Evolutionary conservation across 768 basidiomycete genomes (phyloP), one percentile per base, ranked within the genome.

Genomic region (Mycena alexandri): DNA sequence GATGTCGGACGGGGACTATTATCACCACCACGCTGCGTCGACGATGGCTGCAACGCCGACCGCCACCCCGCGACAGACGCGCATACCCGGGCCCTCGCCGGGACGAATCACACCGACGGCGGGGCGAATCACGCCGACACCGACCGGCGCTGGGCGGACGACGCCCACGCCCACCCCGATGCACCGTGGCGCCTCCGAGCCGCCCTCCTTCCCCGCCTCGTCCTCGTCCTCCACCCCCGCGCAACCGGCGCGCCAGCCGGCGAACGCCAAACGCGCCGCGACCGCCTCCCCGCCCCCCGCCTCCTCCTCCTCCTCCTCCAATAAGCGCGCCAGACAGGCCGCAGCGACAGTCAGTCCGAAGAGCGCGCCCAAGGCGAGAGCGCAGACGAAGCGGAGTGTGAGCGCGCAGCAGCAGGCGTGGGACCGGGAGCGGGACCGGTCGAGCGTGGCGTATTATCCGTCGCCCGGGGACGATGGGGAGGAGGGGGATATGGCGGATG

Each of bases 401-500:
- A 38, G 38, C 38, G 38, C 38, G 38, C 10, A 38, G 11, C 38
- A 38, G 38, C 11, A 38, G 38, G 38, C 38, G 38, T 11, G 38
- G 38, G 38, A 38, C 2, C 10, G 38, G 38, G 83, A 84, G 33
- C 77, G 79, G 33, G 80, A 83, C 33, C 79, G 91, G 71, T 77
- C 79, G 67, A 91, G 89, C 53, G 78, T 92, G n/a, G 91, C 90
- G 47, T 78, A 85, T 51, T 93, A 93, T 78, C 92, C 93, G 9
- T 81, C 84, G 1, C 86, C 89, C 0, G 84, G 71, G n/a, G 81
- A 81, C 25, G 87, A 80, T 52, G 85, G 79, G 53, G 84, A 82
- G n/a, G 83, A 83, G 65, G 38, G 38, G 11, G 82, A 86, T 53
- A 80, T 90, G 79, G 85, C 85, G 56, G 83, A 94, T 76, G 93